Percentiles rank a stretch among this genome's conserved stretches.
Conservation (phyloP, 495 filamentous ascomycete genomes). For the Cudoniella acicularis region DNA sequence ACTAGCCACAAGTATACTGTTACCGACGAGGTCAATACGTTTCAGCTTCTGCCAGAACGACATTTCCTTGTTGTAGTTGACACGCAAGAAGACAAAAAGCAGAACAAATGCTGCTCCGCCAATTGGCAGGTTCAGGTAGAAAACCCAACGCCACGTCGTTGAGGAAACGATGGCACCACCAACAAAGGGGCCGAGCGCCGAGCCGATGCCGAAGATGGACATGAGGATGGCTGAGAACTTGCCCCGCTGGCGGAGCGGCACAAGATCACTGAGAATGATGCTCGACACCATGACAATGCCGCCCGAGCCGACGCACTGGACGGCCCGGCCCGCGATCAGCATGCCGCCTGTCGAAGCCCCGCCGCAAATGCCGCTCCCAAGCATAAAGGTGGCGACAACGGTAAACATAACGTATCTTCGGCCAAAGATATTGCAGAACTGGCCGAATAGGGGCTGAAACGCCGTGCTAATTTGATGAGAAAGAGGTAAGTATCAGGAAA, state of each 20-base stretch:
- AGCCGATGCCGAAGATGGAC: constrained; percentile 32
- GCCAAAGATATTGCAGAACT: constrained; percentile 48
- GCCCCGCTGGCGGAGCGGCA: constrained; percentile 50
- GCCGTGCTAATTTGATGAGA: constrained; percentile 1
- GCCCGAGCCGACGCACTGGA: constrained; percentile 78
- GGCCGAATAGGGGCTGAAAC: constrained; percentile 31
- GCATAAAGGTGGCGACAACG: constrained; percentile 58
- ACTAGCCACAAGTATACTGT: constrained; percentile 30
- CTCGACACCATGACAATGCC: constrained; percentile 74
- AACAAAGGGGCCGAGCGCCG: constrained; percentile 57
- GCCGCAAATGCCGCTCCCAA: constrained; percentile 62
- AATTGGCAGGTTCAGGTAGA: constrained; percentile 54
- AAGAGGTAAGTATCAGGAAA: neutral
- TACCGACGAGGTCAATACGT: constrained; percentile 37
- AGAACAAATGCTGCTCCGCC: constrained; percentile 2
- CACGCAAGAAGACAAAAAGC: neutral
- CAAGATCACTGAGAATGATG: constrained; percentile 74
- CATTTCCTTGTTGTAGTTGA: neutral
- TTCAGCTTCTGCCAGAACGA: constrained; percentile 3
- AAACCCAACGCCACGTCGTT: constrained; percentile 75
- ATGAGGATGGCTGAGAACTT: constrained; percentile 25
- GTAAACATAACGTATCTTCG: constrained; percentile 40
- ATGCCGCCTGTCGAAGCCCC: constrained; percentile 62
- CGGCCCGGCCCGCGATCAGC: constrained; percentile 66
- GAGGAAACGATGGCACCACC: constrained; percentile 55